phyloP scores from a whole-genome alignment of 768 basidiomycete species.

The Rhizopogon rudus region DNA sequence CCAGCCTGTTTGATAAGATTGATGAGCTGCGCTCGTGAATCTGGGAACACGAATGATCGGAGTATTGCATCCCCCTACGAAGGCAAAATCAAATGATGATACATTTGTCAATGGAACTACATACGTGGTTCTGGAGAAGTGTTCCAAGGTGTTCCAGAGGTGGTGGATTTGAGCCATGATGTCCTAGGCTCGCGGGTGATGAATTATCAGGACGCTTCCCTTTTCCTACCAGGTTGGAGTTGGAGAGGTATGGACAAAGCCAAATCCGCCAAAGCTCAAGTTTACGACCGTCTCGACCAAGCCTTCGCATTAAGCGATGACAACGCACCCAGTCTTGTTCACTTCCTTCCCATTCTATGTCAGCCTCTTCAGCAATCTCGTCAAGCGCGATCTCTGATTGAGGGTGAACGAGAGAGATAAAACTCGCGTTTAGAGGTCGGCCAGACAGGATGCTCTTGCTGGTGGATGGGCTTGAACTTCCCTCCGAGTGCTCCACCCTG shows the following conservation, averaged over 20 bases:
- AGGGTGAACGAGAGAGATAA: constrained; percentile 26
- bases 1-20: constrained; percentile 45
- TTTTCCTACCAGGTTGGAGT: constrained; percentile 27
- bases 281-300: constrained; percentile 65
- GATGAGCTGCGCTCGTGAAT: constrained; percentile 68
- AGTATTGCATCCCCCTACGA: constrained; percentile 53
- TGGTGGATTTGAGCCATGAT: constrained; percentile 11
- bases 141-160: constrained; percentile 41
- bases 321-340: constrained; percentile 60
- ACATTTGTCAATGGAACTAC: constrained; percentile 20
- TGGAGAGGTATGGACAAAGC: constrained; percentile 41
- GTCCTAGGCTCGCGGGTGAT: constrained; percentile 6
- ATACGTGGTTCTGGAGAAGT: constrained; percentile 57
- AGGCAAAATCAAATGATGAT: constrained; percentile 6
- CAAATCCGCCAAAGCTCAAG: constrained; percentile 74
- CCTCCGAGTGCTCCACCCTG: constrained; percentile 4
- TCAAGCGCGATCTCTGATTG: constrained; percentile 15
- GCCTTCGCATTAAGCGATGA: constrained; percentile 42
- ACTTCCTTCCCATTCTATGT: constrained; percentile 52
- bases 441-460: constrained; percentile 3
- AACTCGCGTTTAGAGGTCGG: constrained; percentile 15
- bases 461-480: constrained; percentile 7
- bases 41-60: constrained; percentile 63
- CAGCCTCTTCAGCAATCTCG: constrained; percentile 15
- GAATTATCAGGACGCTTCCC: constrained; percentile 41